Base-by-base conservation (phyloP, 23 red algal species). In the Agarophyton chilense region DNA sequence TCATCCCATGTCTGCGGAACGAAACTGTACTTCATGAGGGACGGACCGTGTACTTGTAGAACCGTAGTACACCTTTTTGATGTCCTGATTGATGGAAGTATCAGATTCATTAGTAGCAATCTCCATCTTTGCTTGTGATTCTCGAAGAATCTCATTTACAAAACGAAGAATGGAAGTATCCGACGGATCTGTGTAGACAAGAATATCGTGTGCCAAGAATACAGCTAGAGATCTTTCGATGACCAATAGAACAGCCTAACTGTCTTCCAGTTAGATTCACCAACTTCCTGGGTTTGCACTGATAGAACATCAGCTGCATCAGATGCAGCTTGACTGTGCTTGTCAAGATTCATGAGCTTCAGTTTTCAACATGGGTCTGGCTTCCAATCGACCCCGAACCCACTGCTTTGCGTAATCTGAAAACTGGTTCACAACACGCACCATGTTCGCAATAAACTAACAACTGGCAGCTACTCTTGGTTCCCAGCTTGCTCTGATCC, bases 1-100 rank as follows among this genome's bases (percentile, higher is more conserved):
- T 98, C 93, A 74, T 98, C 96, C 96, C 96, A 98, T 38, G 96
- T 98, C 62, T 98, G 96, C 36, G 96, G 96, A 12, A 98, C 64
- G 10, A 93, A 89, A n/a, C 96, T 93, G 56, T 98, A 98, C 41
- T 98, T 98, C 35, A 98, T 65, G 25, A 98, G 86, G 22, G 92
- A 95, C n/a, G 87, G 85, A 50, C 93, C 91, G 66, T 95, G 95
- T 77, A n/a, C n/a, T 95, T 88, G 75, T 98, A 98, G 72, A 90
- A 70, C 4, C 96, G 75, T 14, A 98, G 84, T 38, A 31, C 80
- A 36, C 92, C 90, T 42, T 98, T 98, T 98, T 98, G 40, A 95
- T 89, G 53, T 98, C 96, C 86, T 98, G 96, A 51, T 95, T 95
- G 9, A 98, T 95, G 31, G 96, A 93, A 21, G 83, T 98, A 38